Base-by-base conservation (phyloP, 768 basidiomycete genomes). In the Clathrus columnatus region DNA sequence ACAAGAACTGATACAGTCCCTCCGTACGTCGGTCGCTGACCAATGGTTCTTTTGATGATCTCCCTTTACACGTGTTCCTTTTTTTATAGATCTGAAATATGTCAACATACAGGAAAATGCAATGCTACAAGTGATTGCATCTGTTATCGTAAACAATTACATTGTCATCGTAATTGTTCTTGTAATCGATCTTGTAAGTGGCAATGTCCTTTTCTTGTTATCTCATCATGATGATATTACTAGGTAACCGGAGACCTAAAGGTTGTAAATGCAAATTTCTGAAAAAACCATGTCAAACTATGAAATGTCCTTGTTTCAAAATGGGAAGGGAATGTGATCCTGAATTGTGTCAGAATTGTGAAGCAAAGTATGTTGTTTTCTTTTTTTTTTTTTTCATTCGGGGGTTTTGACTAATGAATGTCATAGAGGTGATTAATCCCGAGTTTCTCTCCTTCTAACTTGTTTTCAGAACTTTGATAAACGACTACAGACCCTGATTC, bases 241-340 rank as follows among this genome's bases (percentile, higher is more conserved):
- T 57, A 85, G 85, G 85, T 61, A 54, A 56, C 20, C 77, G 78
- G 11, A 73, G 79, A 48, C 80, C 76, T 75, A 65, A 63, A 54
- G 85, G 85, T 2, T 87, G 85, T 60, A 63, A 62, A 7, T 87
- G 83, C 61, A 63, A 66, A 32, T 41, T 21, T 6, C 18, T 64
- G 60, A 51, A 60, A 28, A 51, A 57, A 2, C 63, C 60, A 18
- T 79, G 72, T 66, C 65, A 63, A n/a, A 74, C 67, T 2, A 59
- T 63, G 14, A 67, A 67, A 4, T 88, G 86, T 60, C 73, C 75
- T 7, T 89, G 86, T 62, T 70, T 67, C 48, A 65, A 61, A 20
- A 69, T 73, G 0, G 62, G 69, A 7, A 72, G 80, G 30, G 87
- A 88, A 64, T 89, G 87, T 57, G 84, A 87, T 64, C 83, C 84